Evolutionary conservation across 306 rosid species (phyloP).

Genomic region (Inga laurina): DNA sequence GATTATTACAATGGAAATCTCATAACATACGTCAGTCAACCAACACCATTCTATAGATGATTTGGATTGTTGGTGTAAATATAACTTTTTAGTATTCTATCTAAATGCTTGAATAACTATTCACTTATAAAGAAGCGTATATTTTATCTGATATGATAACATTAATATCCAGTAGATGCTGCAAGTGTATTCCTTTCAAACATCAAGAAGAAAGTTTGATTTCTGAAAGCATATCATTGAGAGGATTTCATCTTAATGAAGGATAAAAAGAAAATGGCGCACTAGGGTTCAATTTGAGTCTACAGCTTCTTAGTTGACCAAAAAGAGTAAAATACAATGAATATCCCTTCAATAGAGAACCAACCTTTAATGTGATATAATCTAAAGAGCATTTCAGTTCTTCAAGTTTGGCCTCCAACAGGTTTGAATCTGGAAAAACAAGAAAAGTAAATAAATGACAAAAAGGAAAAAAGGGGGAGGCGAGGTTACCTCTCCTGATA

Average conservation of each 20-base stretch:
- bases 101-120: neutral
- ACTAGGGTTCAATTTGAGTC: neutral
- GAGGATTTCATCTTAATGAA: neutral
- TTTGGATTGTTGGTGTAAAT: neutral
- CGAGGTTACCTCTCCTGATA: neutral
- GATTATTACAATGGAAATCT: constrained; percentile 12
- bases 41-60: neutral
- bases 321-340: constrained; percentile 3
- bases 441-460: neutral
- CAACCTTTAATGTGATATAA: constrained; percentile 55
- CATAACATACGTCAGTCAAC: neutral
- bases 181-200: neutral
- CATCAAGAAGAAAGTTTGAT: neutral
- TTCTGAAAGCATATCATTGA: neutral
- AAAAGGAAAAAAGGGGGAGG: neutral
- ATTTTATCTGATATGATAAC: neutral
- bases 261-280: neutral
- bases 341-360: constrained; percentile 27
- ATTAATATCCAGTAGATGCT: neutral
- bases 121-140: neutral
- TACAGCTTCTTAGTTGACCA: neutral
- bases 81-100: neutral
- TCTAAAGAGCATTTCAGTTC: constrained; percentile 55
- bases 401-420: constrained; percentile 57
- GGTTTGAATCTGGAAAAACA: constrained; percentile 51